A percentile compares a stretch with the other conserved stretches of the same genome.
Evolutionary conservation across 306 rosid species (phyloP).

Genomic region (Betula pendula): DNA sequence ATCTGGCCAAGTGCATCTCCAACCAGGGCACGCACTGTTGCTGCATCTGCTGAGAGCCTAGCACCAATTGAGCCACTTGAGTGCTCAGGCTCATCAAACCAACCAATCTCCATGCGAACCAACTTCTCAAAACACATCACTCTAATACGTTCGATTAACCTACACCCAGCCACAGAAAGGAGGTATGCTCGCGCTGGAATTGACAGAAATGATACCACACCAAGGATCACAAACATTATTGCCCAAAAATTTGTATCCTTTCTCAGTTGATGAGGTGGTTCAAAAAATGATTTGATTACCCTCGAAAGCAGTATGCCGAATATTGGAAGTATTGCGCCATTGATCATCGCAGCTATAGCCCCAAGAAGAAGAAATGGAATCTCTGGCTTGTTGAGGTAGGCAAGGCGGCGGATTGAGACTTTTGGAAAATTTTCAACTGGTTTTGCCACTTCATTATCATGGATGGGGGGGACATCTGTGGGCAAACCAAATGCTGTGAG

Average conservation of each 20-base stretch:
- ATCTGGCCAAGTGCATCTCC: constrained; percentile 62
- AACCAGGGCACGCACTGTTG: constrained; percentile 48
- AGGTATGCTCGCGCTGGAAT: constrained; percentile 49
- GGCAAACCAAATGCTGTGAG: constrained; percentile 22
- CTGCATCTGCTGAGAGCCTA: constrained; percentile 62
- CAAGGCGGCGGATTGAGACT: constrained; percentile 6
- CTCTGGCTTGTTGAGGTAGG: constrained; percentile 16
- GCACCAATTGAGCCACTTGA: constrained; percentile 58
- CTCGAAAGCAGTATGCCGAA: background rate
- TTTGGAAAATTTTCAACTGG: background rate
- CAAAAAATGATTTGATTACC: background rate
- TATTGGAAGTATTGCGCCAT: constrained; percentile 7
- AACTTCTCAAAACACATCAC: constrained; percentile 49
- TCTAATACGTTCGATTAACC: constrained; percentile 47
- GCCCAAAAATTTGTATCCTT: constrained; percentile 19
- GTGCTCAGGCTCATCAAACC: constrained; percentile 36
- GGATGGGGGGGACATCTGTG: background rate
- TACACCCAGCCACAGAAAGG: constrained; percentile 52
- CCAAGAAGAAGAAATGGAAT: constrained; percentile 8
- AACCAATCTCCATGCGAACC: constrained; percentile 51
- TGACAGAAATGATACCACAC: constrained; percentile 37
- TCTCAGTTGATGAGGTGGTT: background rate
- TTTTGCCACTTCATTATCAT: background rate
- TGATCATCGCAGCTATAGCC: constrained; percentile 1
- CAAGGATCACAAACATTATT: constrained; percentile 40